A percentile compares a stretch with the other conserved stretches of the same genome.
These are phyloP conservation scores for Fusarium sp. DNA, from an alignment of 2,329 filamentous ascomycete genomes.

Conservation along the genomic window DNA sequence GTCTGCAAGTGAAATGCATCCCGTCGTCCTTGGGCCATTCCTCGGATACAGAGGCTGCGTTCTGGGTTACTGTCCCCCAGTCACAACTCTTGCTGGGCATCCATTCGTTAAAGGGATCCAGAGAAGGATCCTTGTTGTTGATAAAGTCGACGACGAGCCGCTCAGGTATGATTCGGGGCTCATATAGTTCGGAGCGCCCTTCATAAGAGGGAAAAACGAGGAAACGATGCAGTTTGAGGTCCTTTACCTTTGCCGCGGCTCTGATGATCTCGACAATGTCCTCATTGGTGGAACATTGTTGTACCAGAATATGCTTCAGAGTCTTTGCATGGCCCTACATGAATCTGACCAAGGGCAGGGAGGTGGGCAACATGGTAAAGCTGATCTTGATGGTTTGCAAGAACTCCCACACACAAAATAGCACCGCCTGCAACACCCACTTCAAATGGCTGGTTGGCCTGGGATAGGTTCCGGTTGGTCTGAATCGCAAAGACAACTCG, in stretches of 20 bases:
- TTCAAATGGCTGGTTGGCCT: not conserved
- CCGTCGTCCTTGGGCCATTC: slow-evolving; percentile 4
- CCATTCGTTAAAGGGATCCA: not conserved
- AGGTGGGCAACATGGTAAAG: too few relatives aligned
- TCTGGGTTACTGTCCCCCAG: not conserved
- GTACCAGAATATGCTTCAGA: slow-evolving; percentile 6
- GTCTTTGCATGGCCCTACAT: not conserved
- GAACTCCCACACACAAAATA: not conserved
- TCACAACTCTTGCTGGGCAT: not conserved
- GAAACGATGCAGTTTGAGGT: slow-evolving; percentile 11
- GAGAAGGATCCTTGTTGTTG: not conserved
- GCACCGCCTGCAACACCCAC: not conserved
- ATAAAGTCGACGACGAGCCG: slow-evolving; percentile 1
- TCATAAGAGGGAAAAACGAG: not conserved
- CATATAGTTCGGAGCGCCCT: not conserved
- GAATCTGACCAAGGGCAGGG: too few relatives aligned
- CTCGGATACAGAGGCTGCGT: not conserved
- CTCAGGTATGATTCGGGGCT: not conserved
- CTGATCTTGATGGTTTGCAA: not conserved
- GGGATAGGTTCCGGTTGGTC: not conserved
- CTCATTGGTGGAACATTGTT: not conserved
- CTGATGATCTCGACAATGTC: not conserved
- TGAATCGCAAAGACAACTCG: slow-evolving; percentile 9
- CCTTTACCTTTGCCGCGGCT: not conserved
- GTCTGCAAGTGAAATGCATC: slow-evolving; percentile 1